These are phyloP conservation scores for Fusarium tuaranense DNA, from an alignment of 2,329 filamentous ascomycete genomes.

Conservation along the genomic window DNA sequence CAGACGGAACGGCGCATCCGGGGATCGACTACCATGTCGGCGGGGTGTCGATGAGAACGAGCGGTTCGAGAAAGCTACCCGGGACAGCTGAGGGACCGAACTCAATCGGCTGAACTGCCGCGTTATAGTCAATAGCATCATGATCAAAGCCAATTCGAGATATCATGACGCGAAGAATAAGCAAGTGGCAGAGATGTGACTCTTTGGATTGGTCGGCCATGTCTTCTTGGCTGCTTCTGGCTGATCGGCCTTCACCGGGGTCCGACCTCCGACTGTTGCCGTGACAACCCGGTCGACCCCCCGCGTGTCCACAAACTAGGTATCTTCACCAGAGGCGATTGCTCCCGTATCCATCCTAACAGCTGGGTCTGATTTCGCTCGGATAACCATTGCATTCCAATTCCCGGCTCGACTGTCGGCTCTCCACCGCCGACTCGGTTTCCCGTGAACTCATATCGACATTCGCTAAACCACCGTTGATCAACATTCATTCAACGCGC, in stretches of 20 bases:
- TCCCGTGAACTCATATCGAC: conserved; percentile 24
- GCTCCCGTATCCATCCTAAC: conserved; percentile 15
- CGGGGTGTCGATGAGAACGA: conserved; percentile 20
- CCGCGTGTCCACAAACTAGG: conserved; percentile 26
- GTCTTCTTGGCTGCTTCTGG: not conserved
- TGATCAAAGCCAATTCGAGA: conserved; percentile 2
- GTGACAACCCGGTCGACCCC: conserved; percentile 37
- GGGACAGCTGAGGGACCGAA: not conserved
- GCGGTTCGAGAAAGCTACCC: conserved; percentile 10
- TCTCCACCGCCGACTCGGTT: conserved; percentile 1
- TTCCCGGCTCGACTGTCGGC: conserved; percentile 11
- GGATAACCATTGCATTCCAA: conserved; percentile 33
- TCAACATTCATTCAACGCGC: conserved; percentile 13
- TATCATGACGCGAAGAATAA: conserved; percentile 1
- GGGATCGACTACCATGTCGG: conserved; percentile 32
- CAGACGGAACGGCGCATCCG: conserved; percentile 74
- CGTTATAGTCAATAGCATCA: conserved; percentile 21
- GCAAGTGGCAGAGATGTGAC: conserved; percentile 22
- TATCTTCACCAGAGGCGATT: conserved; percentile 30
- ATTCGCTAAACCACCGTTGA: not conserved
- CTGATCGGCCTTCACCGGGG: conserved; percentile 13
- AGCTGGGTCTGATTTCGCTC: conserved; percentile 17
- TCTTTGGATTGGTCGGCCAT: conserved; percentile 13
- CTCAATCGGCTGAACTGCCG: conserved; percentile 13
- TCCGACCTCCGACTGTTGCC: conserved; percentile 42